Evolutionary conservation across 805 yeast species (phyloP).

Genomic region (Kockiozyma suomiensis): DNA sequence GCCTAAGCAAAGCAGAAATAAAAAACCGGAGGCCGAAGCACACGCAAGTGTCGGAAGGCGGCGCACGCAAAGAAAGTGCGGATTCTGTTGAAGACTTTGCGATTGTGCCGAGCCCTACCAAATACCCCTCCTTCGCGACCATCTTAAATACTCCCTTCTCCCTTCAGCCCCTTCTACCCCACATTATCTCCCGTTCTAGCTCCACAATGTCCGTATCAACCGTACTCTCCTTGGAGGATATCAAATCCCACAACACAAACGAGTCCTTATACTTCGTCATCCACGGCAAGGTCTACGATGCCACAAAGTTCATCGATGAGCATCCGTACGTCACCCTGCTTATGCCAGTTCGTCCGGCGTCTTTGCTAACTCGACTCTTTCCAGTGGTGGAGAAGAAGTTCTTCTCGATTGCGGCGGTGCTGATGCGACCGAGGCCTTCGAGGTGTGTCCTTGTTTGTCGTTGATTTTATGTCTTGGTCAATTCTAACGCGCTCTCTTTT

Average conservation of each 20-base stretch:
- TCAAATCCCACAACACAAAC: slow-evolving; percentile 46
- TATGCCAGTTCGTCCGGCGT: background rate
- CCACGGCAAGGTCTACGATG: slow-evolving; percentile 68
- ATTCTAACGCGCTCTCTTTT: background rate
- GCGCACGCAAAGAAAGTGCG: background rate
- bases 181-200: no score
- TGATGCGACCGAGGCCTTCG: slow-evolving; percentile 71
- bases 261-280: slow-evolving; percentile 74
- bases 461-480: background rate
- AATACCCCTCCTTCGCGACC: background rate
- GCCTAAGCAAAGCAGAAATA: background rate
- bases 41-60: background rate
- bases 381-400: slow-evolving; percentile 77
- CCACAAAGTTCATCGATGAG: slow-evolving; percentile 55
- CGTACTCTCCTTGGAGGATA: slow-evolving; percentile 46
- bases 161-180: background rate
- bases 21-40: no score
- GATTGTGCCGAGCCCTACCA: background rate
- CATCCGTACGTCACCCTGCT: slow-evolving; percentile 53
- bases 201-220: background rate
- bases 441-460: slow-evolving; percentile 45
- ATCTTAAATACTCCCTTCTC: background rate
- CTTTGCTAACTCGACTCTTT: background rate
- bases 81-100: background rate
- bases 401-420: slow-evolving; percentile 76